A percentile compares a stretch with the other conserved stretches of the same genome.
Evolutionary conservation across 306 rosid genomes (phyloP).

Genomic region (Biancaea sappan): DNA sequence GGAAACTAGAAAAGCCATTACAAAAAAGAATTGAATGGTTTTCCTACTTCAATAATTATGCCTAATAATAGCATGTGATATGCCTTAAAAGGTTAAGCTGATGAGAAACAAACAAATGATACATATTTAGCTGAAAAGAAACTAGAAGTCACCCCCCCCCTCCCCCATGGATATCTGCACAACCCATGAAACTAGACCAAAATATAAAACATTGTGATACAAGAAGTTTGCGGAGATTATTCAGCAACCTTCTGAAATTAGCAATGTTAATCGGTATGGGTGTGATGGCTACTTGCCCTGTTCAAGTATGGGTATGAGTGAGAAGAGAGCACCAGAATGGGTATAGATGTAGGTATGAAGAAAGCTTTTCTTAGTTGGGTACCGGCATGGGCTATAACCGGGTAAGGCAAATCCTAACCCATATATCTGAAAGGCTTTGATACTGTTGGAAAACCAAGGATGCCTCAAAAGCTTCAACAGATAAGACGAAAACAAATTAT

Average conservation of each 20-base stretch:
- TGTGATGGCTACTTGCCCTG: no score
- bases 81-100: not conserved
- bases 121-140: not conserved
- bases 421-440: not conserved
- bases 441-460: not conserved
- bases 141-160: not conserved
- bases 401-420: no score
- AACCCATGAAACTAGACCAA: not conserved
- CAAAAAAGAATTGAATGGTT: not conserved
- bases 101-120: not conserved
- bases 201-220: no score
- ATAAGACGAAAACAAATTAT: not conserved
- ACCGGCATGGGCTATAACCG: no score
- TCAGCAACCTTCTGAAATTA: no score
- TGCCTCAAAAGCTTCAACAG: not conserved
- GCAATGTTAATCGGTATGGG: no score
- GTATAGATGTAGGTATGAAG: no score
- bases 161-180: not conserved
- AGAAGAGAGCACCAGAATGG: no score
- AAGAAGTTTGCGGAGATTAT: no score
- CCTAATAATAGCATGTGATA: not conserved
- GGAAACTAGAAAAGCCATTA: slow-evolving; percentile 4
- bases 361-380: no score
- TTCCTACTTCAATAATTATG: not conserved
- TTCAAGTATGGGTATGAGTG: no score